Percentiles rank a stretch among this genome's conserved stretches.
phyloP scores from a whole-genome alignment of 345 rosid genomes.

The Acer yangbiense region DNA sequence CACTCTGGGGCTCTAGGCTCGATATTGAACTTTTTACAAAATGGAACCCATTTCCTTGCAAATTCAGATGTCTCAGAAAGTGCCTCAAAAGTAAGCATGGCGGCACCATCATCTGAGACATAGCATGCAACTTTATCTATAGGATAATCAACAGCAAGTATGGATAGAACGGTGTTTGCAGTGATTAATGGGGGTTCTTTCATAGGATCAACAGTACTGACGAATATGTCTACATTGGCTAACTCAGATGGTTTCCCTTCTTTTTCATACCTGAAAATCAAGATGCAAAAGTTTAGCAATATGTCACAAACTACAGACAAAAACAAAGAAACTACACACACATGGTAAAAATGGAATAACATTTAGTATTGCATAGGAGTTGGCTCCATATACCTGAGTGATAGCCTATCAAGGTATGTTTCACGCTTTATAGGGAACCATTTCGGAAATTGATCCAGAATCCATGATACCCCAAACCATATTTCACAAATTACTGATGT shows the following conservation, averaged over 20 bases:
- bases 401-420: slow-evolving; percentile 93
- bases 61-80: slow-evolving; percentile 98
- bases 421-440: slow-evolving; percentile 91
- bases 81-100: slow-evolving; percentile 99
- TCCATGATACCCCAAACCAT: slow-evolving; percentile 98
- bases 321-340: background rate
- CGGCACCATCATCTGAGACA: slow-evolving; percentile 99
- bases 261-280: slow-evolving; percentile 78
- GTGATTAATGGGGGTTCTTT: slow-evolving; percentile 99
- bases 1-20: slow-evolving; percentile 99
- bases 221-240: slow-evolving; percentile 78
- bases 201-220: slow-evolving; percentile 97
- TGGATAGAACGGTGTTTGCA: slow-evolving; percentile 95
- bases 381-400: slow-evolving; percentile 62
- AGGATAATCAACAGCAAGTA: slow-evolving; percentile 98
- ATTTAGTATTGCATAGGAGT: background rate
- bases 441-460: slow-evolving; percentile 98
- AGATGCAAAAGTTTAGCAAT: slow-evolving; percentile 7
- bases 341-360: background rate
- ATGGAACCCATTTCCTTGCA: slow-evolving; percentile 98
- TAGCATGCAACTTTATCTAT: slow-evolving; percentile 93
- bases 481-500: slow-evolving; percentile 97
- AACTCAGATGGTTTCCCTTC: slow-evolving; percentile 93
- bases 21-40: slow-evolving; percentile 83
- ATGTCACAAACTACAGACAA: background rate